Percentiles rank a stretch among this genome's conserved stretches.
Conservation (phyloP, 768 basidiomycete species). For the Boletus pseudo-olivaceus region DNA sequence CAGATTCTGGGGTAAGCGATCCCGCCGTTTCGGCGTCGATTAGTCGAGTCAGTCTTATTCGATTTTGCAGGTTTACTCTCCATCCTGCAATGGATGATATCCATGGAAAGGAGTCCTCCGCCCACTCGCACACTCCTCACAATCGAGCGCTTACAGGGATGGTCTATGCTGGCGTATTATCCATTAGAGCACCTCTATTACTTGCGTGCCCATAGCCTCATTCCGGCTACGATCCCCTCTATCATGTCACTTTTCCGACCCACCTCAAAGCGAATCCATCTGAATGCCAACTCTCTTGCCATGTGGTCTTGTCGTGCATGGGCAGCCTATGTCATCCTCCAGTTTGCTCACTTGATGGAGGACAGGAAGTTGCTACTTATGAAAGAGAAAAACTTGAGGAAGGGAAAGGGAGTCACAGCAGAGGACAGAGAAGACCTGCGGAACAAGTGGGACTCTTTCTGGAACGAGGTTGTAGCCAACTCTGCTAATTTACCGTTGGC, state of each 20-base stretch:
- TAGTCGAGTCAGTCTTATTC: not conserved
- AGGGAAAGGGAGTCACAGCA: constrained; percentile 50
- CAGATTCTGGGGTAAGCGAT: constrained; percentile 72
- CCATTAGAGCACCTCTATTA: constrained; percentile 77
- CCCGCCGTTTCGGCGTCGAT: not conserved
- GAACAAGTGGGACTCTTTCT: constrained; percentile 62
- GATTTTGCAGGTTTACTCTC: constrained; percentile 60
- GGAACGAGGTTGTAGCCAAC: constrained; percentile 71
- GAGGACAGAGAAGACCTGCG: constrained; percentile 54
- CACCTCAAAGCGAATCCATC: constrained; percentile 37
- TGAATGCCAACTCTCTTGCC: constrained; percentile 48
- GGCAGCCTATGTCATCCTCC: constrained; percentile 75
- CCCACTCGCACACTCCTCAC: constrained; percentile 68
- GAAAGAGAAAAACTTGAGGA: constrained; percentile 53
- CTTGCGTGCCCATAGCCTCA: constrained; percentile 55
- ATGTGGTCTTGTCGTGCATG: constrained; percentile 81
- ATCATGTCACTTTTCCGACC: constrained; percentile 41
- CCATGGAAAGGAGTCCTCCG: constrained; percentile 66
- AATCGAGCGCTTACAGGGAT: constrained; percentile 74
- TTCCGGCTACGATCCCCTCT: constrained; percentile 53
- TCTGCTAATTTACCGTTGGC: constrained; percentile 77
- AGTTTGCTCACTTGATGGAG: constrained; percentile 68
- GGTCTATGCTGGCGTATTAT: constrained; percentile 75
- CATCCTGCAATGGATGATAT: constrained; percentile 76
- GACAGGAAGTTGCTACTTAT: constrained; percentile 57